Evolutionary conservation across 495 filamentous ascomycete genomes (phyloP).

Genomic region (Tuber aestivum): DNA sequence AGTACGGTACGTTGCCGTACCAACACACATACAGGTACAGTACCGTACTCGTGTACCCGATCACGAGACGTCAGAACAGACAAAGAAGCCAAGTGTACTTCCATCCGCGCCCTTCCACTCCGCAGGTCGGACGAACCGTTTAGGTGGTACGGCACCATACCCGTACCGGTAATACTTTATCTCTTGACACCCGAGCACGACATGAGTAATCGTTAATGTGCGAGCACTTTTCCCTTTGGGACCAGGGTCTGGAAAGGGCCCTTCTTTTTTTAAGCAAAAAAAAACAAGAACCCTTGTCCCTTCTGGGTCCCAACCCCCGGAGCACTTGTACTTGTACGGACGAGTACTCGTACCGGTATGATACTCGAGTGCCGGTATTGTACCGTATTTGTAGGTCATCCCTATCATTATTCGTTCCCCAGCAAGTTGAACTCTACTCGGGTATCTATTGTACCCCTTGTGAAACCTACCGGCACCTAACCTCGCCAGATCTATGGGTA

Average conservation of each 20-base stretch:
- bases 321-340: too few relatives aligned
- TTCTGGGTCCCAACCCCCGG: not conserved
- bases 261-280: too few relatives aligned
- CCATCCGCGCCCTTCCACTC: not conserved
- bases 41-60: not conserved
- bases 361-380: too few relatives aligned
- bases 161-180: not conserved
- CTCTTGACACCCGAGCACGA: not conserved
- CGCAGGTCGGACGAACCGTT: not conserved
- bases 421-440: not conserved
- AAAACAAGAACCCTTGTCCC: not conserved
- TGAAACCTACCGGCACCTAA: not conserved
- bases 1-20: too few relatives aligned
- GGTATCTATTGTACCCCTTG: not conserved
- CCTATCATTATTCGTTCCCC: not conserved
- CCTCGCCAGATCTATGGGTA: not conserved
- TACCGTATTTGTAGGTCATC: too few relatives aligned
- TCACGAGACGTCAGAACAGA: not conserved
- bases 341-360: too few relatives aligned
- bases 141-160: not conserved
- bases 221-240: not conserved
- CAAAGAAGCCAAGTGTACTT: not conserved
- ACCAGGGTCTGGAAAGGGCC: not conserved
- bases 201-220: not conserved
- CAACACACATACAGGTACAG: too few relatives aligned